Evolutionary conservation across 163 green algal species (phyloP).

Genomic region (Chlamydomonas reinhardtii): DNA sequence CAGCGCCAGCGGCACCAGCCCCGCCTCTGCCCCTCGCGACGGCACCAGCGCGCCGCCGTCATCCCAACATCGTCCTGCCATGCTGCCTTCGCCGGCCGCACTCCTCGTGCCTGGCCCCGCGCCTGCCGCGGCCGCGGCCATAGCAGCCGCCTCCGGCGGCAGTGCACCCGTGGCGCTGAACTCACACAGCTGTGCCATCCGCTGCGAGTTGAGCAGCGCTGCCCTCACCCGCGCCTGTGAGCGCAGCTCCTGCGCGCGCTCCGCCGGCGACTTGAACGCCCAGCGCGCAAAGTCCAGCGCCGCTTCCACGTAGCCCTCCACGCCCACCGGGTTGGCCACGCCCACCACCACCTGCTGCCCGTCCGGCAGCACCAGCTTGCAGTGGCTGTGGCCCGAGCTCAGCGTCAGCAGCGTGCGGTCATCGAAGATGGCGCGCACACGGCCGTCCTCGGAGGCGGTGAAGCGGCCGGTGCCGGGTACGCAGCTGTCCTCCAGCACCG

Average conservation of each 20-base stretch:
- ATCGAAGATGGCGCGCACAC: constrained; percentile 64
- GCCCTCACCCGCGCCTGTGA: constrained; percentile 46
- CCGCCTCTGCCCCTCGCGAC: no score
- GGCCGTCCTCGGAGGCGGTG: constrained; percentile 65
- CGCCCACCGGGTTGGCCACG: constrained; percentile 60
- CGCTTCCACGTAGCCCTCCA: constrained; percentile 62
- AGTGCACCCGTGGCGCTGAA: background rate
- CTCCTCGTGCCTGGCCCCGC: background rate
- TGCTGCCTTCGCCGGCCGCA: background rate
- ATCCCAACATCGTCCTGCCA: no score
- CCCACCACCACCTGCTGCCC: constrained; percentile 49
- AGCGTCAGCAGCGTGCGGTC: constrained; percentile 73
- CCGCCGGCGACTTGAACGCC: constrained; percentile 55
- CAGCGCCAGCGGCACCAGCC: no score
- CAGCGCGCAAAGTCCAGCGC: constrained; percentile 60
- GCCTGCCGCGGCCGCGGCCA: background rate
- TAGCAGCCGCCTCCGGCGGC: background rate
- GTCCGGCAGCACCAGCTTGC: constrained; percentile 60
- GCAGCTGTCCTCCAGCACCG: constrained; percentile 56
- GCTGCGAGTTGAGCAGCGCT: constrained; percentile 21
- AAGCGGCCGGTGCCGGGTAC: constrained; percentile 62
- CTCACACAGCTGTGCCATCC: constrained; percentile 46
- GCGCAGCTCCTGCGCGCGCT: constrained; percentile 47
- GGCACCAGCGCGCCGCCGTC: no score
- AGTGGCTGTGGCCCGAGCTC: constrained; percentile 42